phyloP scores from a whole-genome alignment of 768 basidiomycete species.

The Tubosaeta sp. region DNA sequence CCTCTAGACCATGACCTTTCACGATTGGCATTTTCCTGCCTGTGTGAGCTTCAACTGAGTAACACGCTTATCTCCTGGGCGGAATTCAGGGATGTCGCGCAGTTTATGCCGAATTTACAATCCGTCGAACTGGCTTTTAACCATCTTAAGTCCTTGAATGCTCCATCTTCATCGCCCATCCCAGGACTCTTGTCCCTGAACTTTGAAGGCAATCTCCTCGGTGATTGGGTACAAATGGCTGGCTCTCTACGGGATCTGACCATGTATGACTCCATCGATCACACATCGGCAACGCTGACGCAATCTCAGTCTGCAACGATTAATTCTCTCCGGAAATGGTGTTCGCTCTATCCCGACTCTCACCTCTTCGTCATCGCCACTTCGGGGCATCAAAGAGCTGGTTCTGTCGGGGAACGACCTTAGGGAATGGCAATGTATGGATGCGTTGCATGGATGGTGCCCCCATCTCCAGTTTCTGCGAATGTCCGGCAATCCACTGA shows the following conservation, averaged over 20 bases:
- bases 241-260: slow-evolving; percentile 40
- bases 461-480: slow-evolving; percentile 60
- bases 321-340: slow-evolving; percentile 63
- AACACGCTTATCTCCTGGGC: slow-evolving; percentile 68
- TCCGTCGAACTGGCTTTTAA: slow-evolving; percentile 74
- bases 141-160: slow-evolving; percentile 36
- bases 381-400: slow-evolving; percentile 49
- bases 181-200: slow-evolving; percentile 51
- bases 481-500: slow-evolving; percentile 60
- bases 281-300: slow-evolving; percentile 6
- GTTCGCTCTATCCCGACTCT: slow-evolving; percentile 45
- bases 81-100: slow-evolving; percentile 51
- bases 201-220: slow-evolving; percentile 63
- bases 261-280: slow-evolving; percentile 33
- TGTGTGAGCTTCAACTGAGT: slow-evolving; percentile 72
- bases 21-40: slow-evolving; percentile 40
- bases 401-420: slow-evolving; percentile 62
- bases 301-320: slow-evolving; percentile 47
- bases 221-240: slow-evolving; percentile 51
- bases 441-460: slow-evolving; percentile 64
- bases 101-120: slow-evolving; percentile 50
- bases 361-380: slow-evolving; percentile 12
- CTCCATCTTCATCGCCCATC: slow-evolving; percentile 7
- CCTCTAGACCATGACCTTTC: slow-evolving; percentile 34
- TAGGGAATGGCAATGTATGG: slow-evolving; percentile 55